Conservation (phyloP, 2,329 filamentous ascomycete genomes). For the Colletotrichum sp. region DNA sequence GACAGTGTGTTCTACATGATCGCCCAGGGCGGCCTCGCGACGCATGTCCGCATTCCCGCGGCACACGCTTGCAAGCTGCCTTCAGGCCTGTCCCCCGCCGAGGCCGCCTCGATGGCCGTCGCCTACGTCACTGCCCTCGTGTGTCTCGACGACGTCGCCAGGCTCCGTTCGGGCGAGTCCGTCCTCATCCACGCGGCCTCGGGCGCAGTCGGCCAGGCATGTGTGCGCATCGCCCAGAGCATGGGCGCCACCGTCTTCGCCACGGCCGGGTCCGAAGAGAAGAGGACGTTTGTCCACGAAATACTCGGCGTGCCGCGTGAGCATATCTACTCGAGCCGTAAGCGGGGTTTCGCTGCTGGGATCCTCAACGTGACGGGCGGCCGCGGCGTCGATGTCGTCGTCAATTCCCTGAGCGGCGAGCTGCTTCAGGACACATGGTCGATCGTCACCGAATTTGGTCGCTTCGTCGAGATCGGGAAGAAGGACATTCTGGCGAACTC, state of each 20-base stretch:
- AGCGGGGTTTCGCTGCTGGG: neutral
- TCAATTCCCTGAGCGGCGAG: neutral
- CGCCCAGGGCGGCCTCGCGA: neutral
- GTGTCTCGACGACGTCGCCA: slow-evolving; percentile 26
- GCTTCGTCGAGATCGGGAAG: neutral
- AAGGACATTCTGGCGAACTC: neutral
- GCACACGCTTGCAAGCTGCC: too few relatives aligned
- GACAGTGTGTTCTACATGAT: neutral
- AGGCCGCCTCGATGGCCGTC: slow-evolving; percentile 22
- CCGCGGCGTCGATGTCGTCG: neutral
- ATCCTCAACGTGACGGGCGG: neutral
- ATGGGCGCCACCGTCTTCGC: slow-evolving; percentile 30
- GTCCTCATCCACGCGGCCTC: slow-evolving; percentile 29
- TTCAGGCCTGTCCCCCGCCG: slow-evolving; percentile 29
- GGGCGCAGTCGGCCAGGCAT: slow-evolving; percentile 23
- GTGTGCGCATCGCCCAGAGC: slow-evolving; percentile 12
- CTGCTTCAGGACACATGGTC: neutral
- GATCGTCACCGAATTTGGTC: neutral
- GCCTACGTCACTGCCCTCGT: slow-evolving; percentile 29
- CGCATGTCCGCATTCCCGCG: neutral
- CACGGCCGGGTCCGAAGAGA: slow-evolving; percentile 38
- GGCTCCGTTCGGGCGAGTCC: slow-evolving; percentile 21
- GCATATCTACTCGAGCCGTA: neutral
- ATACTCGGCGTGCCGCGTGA: neutral
- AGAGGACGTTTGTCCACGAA: slow-evolving; percentile 32